Conservation (phyloP, 2,329 filamentous ascomycete genomes). For the Epichloe sibirici region DNA sequence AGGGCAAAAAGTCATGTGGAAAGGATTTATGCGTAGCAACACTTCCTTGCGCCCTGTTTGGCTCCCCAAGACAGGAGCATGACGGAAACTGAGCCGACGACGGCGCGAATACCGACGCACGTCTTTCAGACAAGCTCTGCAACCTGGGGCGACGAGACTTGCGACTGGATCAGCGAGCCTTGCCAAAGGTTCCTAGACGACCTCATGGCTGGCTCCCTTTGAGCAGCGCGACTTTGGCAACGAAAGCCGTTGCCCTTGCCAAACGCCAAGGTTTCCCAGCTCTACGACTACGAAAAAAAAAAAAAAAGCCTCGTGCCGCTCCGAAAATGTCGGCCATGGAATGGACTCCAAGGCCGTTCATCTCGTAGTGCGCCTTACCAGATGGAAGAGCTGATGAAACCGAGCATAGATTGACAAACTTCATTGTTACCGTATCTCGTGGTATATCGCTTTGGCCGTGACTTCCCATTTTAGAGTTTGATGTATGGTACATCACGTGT, state of each 20-base stretch:
- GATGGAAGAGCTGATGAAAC: slow-evolving; percentile 33
- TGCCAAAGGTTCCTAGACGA: slow-evolving; percentile 46
- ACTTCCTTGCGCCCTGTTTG: slow-evolving; percentile 51
- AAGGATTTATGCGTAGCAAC: slow-evolving; percentile 12
- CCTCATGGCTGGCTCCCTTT: slow-evolving; percentile 37
- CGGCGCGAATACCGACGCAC: no score
- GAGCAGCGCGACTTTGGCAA: slow-evolving; percentile 21
- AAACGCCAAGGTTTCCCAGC: slow-evolving; percentile 27
- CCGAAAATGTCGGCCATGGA: slow-evolving; percentile 36
- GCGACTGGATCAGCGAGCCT: slow-evolving; percentile 15
- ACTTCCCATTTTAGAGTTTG: no score
- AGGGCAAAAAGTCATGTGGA: slow-evolving; percentile 10
- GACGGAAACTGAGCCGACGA: no score
- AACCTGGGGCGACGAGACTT: no score
- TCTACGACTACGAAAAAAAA: slow-evolving; percentile 24
- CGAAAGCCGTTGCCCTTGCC: slow-evolving; percentile 37
- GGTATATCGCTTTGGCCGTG: no score
- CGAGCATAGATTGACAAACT: slow-evolving; percentile 23
- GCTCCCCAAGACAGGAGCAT: slow-evolving; percentile 20
- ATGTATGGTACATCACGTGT: no score
- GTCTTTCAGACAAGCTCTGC: no score
- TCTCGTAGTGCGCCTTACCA: slow-evolving; percentile 42
- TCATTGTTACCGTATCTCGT: slow-evolving; percentile 40
- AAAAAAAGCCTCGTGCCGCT: slow-evolving; percentile 27
- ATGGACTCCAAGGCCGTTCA: slow-evolving; percentile 34